A percentile compares a stretch with the other conserved stretches of the same genome.
phyloP scores from a whole-genome alignment of 495 filamentous ascomycete species.

The Neurospora discreta region DNA sequence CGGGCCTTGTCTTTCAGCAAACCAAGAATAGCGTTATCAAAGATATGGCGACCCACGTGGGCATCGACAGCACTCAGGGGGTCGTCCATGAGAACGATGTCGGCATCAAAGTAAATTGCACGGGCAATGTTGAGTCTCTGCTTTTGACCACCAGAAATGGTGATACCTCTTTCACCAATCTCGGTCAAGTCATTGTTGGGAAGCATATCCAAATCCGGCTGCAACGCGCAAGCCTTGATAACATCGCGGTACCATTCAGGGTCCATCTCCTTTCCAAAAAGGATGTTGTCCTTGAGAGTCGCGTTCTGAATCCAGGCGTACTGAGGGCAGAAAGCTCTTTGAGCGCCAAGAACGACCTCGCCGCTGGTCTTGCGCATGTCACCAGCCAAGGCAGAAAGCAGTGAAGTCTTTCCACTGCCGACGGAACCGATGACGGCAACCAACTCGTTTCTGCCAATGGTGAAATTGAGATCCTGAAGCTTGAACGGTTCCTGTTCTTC shows the following conservation, averaged over 20 bases:
- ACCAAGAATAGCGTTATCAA: slow-evolving; percentile 89
- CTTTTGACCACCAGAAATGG: slow-evolving; percentile 75
- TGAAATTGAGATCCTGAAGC: slow-evolving; percentile 60
- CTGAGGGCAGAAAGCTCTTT: slow-evolving; percentile 83
- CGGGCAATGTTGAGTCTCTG: slow-evolving; percentile 75
- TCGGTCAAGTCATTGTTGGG: slow-evolving; percentile 62
- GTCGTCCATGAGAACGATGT: slow-evolving; percentile 77
- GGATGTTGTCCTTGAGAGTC: slow-evolving; percentile 74
- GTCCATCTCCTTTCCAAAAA: slow-evolving; percentile 76
- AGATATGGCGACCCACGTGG: slow-evolving; percentile 86
- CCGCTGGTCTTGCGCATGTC: slow-evolving; percentile 84
- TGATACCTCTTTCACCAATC: slow-evolving; percentile 72
- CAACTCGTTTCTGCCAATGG: slow-evolving; percentile 70
- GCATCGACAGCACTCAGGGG: slow-evolving; percentile 76
- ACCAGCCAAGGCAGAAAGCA: slow-evolving; percentile 81
- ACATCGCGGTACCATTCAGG: slow-evolving; percentile 52
- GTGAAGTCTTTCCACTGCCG: slow-evolving; percentile 83
- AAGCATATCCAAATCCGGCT: slow-evolving; percentile 64
- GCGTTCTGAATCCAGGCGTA: slow-evolving; percentile 97
- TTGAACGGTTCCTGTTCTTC: slow-evolving; percentile 66
- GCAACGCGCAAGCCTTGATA: slow-evolving; percentile 51
- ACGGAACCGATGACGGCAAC: slow-evolving; percentile 86
- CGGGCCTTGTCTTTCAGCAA: slow-evolving; percentile 80
- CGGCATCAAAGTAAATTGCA: slow-evolving; percentile 75
- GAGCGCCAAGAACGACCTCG: slow-evolving; percentile 60